These are phyloP conservation scores for Yamadazyma friedrichii DNA, from an alignment of 1,139 yeast species.

Conservation along the genomic window DNA sequence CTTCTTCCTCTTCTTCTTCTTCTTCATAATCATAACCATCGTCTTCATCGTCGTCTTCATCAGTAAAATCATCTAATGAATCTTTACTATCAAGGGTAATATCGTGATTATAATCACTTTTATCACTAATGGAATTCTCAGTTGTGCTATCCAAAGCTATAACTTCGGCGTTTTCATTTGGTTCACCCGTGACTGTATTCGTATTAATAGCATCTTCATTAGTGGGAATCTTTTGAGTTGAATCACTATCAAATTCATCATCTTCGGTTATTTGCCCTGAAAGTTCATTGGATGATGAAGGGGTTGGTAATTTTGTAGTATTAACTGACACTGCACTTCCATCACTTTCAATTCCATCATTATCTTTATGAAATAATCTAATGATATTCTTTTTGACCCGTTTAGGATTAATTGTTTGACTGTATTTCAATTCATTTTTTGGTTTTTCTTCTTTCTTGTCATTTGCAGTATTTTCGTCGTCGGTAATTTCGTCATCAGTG, in stretches of 20 bases:
- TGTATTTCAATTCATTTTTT: constrained; percentile 4
- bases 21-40: constrained; percentile 21
- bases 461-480: not conserved
- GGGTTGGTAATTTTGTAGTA: constrained; percentile 11
- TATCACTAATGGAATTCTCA: constrained; percentile 1
- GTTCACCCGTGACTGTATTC: not conserved
- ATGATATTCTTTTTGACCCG: constrained; percentile 11
- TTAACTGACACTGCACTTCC: constrained; percentile 15
- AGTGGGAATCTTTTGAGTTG: constrained; percentile 16
- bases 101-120: constrained; percentile 6
- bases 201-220: not conserved
- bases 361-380: constrained; percentile 14
- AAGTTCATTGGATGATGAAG: not conserved
- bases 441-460: not conserved
- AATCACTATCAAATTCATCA: constrained; percentile 13
- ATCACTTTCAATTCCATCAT: constrained; percentile 11
- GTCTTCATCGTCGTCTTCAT: constrained; percentile 15
- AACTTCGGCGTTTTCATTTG: constrained; percentile 13
- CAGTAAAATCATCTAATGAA: constrained; percentile 11
- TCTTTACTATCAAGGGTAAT: constrained; percentile 10
- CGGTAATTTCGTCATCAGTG: constrained; percentile 1
- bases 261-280: constrained; percentile 1
- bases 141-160: constrained; percentile 32
- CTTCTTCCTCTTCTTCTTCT: constrained; percentile 21
- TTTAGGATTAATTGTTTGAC: constrained; percentile 9